These are phyloP conservation scores for Podospora didyma DNA, from an alignment of 495 filamentous ascomycete genomes.

Conservation along the genomic window DNA sequence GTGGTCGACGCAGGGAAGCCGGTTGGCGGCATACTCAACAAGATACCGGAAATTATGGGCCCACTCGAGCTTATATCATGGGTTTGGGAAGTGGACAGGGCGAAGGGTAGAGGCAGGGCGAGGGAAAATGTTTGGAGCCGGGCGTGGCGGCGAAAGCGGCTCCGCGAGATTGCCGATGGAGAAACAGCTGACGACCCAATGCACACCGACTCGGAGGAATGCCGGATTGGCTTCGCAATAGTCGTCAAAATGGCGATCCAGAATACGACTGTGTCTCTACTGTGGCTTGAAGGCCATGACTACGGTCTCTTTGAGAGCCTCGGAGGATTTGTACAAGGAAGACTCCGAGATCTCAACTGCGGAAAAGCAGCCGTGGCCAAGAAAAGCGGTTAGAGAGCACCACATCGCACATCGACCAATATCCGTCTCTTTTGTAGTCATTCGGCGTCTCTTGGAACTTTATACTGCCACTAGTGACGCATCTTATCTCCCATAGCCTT, in stretches of 20 bases:
- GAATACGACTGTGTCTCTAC: constrained; percentile 42
- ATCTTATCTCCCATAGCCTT: too few relatives aligned
- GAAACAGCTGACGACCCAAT: not conserved
- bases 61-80: constrained; percentile 58
- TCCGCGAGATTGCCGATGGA: constrained; percentile 14
- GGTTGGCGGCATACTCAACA: constrained; percentile 10
- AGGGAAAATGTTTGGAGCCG: constrained; percentile 49
- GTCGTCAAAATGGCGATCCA: constrained; percentile 11
- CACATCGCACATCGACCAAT: too few relatives aligned
- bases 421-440: too few relatives aligned
- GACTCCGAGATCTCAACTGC: constrained; percentile 9
- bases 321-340: constrained; percentile 61
- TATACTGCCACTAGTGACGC: too few relatives aligned
- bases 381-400: too few relatives aligned
- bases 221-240: constrained; percentile 25
- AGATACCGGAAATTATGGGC: constrained; percentile 20
- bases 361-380: too few relatives aligned
- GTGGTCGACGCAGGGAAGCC: not conserved
- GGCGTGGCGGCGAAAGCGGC: constrained; percentile 38
- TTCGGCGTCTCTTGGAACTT: too few relatives aligned
- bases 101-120: constrained; percentile 34
- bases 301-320: constrained; percentile 82
- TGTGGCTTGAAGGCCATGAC: constrained; percentile 77
- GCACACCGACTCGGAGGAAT: constrained; percentile 6
- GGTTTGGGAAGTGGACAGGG: constrained; percentile 33